Evolutionary conservation across 176 grass and related monocot species (phyloP), one percentile per base, ranked within the genome.

Genomic region (Carex cristatella): DNA sequence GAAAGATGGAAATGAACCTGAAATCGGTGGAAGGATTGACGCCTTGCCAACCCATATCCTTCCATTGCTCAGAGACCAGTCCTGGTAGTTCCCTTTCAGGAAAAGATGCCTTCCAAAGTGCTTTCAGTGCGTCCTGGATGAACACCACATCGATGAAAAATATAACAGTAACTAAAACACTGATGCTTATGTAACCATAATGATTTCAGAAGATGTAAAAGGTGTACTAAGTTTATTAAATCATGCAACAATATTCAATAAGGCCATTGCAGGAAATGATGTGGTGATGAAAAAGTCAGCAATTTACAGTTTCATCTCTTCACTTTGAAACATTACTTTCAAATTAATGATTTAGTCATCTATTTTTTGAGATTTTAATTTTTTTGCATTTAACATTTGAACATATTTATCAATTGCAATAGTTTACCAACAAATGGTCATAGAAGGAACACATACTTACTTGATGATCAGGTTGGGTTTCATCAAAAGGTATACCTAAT

Each of bases 1-100:
- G 13, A 81, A 54, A 40, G 12, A 81, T 44, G n/a, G 58, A 3
- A 81, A 79, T 81, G n/a, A 83, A 94, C 97, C 97, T 94, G 84
- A 99, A 99, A 90, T 99, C 97, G 67, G 97, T 99, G 23, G 97
- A 99, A 81, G 97, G 97, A 77, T 99, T 93, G 87, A 93, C 92
- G 31, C 96, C 97, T 92, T 99, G 97, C 97, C 97, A 99, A 60
- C 97, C 97, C 97, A 99, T 99, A 83, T 99, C 97, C 83, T 99
- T 99, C 97, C 97, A 99, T 88, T 95, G 91, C 35, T 95, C 91
- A 64, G 97, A 99, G 91, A 95, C 85, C 73, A 96, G 81, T 3
- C 90, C 93, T 4, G 32, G 81, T 82, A 95, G 90, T 86, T 99
- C 90, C 11, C 86, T 85, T 87, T 92, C 93, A 84, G 97, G 97